These are phyloP conservation scores for Cryphonectria japonica DNA, from an alignment of 2,329 filamentous ascomycete genomes.

Conservation along the genomic window DNA sequence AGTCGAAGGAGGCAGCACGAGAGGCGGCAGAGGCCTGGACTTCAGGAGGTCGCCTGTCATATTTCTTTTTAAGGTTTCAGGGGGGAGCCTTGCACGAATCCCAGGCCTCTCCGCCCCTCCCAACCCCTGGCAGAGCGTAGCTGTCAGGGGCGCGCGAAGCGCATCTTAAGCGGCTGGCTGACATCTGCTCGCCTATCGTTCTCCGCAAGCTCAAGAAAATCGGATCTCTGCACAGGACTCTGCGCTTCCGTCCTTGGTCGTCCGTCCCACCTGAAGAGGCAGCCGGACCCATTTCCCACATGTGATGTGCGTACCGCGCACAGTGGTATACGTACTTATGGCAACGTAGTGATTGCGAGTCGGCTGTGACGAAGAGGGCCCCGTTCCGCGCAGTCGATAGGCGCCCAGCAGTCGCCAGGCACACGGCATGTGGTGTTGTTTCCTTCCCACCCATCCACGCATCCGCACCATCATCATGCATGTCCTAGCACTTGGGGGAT, in stretches of 20 bases:
- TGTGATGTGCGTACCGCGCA: neutral
- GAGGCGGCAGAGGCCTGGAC: slow-evolving; percentile 3
- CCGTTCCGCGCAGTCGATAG: slow-evolving; percentile 14
- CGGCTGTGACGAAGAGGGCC: slow-evolving; percentile 5
- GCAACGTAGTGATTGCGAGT: slow-evolving; percentile 13
- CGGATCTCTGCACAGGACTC: neutral
- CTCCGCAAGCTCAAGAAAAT: slow-evolving; percentile 1
- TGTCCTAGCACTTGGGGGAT: neutral
- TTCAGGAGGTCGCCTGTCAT: neutral
- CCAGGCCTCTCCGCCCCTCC: neutral
- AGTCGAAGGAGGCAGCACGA: slow-evolving; percentile 6
- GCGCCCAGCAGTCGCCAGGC: slow-evolving; percentile 16
- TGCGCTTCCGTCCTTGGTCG: neutral
- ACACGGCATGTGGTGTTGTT: neutral
- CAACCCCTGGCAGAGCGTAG: neutral
- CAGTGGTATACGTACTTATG: slow-evolving; percentile 5
- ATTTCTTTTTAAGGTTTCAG: neutral
- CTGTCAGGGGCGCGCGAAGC: slow-evolving; percentile 11
- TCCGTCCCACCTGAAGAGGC: slow-evolving; percentile 10
- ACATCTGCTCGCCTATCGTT: slow-evolving; percentile 12
- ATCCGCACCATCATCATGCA: slow-evolving; percentile 7
- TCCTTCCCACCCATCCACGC: neutral
- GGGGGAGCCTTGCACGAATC: neutral
- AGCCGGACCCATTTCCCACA: slow-evolving; percentile 1
- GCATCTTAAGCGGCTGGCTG: slow-evolving; percentile 11